Conservation (phyloP, 176 grass and related monocot species). For the Poa annua region DNA sequence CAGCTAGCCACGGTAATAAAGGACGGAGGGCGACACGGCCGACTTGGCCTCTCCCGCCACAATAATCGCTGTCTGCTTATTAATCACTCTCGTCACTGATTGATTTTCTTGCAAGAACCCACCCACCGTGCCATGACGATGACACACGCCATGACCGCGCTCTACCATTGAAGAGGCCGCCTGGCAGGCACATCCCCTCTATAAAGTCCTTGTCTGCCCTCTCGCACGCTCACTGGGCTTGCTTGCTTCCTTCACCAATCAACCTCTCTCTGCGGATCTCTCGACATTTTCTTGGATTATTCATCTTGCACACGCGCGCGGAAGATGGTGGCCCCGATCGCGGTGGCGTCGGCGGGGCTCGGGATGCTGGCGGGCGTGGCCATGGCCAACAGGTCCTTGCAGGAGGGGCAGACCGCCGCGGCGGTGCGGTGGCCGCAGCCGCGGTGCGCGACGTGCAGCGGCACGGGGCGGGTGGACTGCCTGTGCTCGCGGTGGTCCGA, state of each 20-base stretch:
- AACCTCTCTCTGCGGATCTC: background rate
- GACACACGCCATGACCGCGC: slow-evolving; percentile 16
- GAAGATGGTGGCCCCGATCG: slow-evolving; percentile 66
- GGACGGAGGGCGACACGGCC: slow-evolving; percentile 12
- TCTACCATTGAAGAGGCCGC: background rate
- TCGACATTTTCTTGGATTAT: background rate
- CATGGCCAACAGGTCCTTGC: slow-evolving; percentile 63
- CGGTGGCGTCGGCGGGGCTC: slow-evolving; percentile 80
- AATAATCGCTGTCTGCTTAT: background rate
- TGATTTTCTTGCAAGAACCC: slow-evolving; percentile 30
- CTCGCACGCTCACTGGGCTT: background rate
- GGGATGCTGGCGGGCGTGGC: slow-evolving; percentile 79
- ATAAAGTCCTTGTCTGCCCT: slow-evolving; percentile 34
- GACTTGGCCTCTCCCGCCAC: slow-evolving; percentile 8
- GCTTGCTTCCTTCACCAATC: background rate
- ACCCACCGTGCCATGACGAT: slow-evolving; percentile 20
- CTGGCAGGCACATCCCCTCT: background rate
- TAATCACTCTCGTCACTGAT: background rate
- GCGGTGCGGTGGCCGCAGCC: slow-evolving; percentile 42
- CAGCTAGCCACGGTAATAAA: background rate
- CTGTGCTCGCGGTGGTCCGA: slow-evolving; percentile 88
- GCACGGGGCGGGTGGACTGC: slow-evolving; percentile 70
- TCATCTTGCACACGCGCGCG: background rate
- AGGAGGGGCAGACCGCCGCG: slow-evolving; percentile 16
- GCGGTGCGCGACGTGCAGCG: slow-evolving; percentile 73